phyloP scores from a whole-genome alignment of 805 yeast species.

The Candida boidinii region DNA sequence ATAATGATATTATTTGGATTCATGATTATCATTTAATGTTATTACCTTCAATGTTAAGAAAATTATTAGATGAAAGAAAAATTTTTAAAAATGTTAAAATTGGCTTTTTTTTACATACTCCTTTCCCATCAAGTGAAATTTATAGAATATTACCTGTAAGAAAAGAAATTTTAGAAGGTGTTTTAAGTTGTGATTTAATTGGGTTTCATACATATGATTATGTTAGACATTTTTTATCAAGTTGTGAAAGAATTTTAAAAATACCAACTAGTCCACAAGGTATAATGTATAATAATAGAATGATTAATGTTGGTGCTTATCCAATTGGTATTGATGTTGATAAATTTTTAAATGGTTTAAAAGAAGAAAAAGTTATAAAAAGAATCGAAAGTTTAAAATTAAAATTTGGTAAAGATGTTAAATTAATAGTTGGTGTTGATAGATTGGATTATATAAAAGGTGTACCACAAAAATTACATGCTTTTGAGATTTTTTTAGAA shows the following conservation, averaged over 20 bases:
- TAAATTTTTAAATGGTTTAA: constrained; percentile 68
- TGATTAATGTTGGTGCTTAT: constrained; percentile 87
- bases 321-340: constrained; percentile 99
- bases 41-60: constrained; percentile 79
- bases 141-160: constrained; percentile 94
- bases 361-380: constrained; percentile 49
- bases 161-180: constrained; percentile 85
- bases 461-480: constrained; percentile 94
- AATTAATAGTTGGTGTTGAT: constrained; percentile 94
- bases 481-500: constrained; percentile 83
- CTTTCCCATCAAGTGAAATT: constrained; percentile 95
- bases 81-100: constrained; percentile 50
- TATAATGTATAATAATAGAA: constrained; percentile 65
- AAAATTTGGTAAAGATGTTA: constrained; percentile 62
- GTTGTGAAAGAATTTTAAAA: constrained; percentile 77
- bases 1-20: constrained; percentile 91
- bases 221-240: constrained; percentile 88
- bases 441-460: constrained; percentile 96
- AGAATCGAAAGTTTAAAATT: constrained; percentile 55
- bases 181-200: constrained; percentile 84
- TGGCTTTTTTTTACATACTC: constrained; percentile 95
- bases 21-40: constrained; percentile 97
- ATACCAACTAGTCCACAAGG: constrained; percentile 88
- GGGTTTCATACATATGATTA: constrained; percentile 99
- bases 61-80: constrained; percentile 39